Conservation (phyloP, 163 green algal genomes). For the Scenedesmus sp. region DNA sequence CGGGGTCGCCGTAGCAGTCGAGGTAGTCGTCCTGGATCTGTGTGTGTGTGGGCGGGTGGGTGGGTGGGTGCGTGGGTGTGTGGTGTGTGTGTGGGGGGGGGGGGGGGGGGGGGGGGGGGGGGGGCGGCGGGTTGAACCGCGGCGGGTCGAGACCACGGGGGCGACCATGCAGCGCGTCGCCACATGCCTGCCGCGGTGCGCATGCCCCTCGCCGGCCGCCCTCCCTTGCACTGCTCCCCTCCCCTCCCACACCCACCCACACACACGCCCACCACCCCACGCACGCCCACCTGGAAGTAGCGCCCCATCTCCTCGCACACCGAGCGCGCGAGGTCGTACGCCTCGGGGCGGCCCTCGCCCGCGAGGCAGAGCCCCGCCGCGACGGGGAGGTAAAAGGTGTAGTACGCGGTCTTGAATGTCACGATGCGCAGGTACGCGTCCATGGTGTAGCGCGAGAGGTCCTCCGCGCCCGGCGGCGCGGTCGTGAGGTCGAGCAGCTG, state of each 20-base stretch:
- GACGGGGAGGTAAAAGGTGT: constrained; percentile 98
- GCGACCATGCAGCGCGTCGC: too few relatives aligned
- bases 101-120: too few relatives aligned
- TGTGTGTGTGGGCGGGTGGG: too few relatives aligned
- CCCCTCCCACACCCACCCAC: too few relatives aligned
- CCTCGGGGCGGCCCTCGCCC: constrained; percentile 61
- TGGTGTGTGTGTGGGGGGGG: too few relatives aligned
- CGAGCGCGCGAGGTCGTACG: constrained; percentile 74
- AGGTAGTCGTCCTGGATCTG: constrained; percentile 99
- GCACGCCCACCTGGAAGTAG: constrained; percentile 91
- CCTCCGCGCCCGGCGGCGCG: constrained; percentile 78
- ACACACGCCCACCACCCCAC: too few relatives aligned
- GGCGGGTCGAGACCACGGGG: too few relatives aligned
- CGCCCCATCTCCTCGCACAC: constrained; percentile 96
- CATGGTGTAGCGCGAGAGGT: constrained; percentile 82
- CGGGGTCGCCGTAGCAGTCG: constrained; percentile 96
- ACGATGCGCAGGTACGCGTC: constrained; percentile 95
- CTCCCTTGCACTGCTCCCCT: too few relatives aligned
- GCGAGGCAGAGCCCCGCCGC: constrained; percentile 91
- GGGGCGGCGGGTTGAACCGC: too few relatives aligned
- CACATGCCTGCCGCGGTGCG: too few relatives aligned
- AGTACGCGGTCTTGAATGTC: constrained; percentile 96
- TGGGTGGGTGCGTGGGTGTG: too few relatives aligned
- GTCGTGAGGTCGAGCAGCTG: constrained; percentile 98
- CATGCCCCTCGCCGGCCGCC: too few relatives aligned